Evolutionary conservation across 1,284 basidiomycete species (phyloP).

Genomic region (Schizopora paradoxa): DNA sequence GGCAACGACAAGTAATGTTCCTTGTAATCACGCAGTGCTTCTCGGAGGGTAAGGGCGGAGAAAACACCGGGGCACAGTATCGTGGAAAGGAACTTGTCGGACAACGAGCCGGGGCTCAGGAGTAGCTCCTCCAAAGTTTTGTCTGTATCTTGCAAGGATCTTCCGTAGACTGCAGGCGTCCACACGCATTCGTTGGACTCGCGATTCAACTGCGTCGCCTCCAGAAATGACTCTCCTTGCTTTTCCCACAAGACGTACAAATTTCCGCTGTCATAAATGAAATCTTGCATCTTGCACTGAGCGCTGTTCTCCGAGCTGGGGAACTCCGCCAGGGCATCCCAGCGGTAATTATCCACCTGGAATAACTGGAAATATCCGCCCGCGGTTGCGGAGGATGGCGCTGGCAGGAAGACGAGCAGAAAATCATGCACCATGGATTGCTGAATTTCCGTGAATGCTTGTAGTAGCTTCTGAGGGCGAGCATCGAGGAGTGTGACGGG

Average conservation of each 20-base stretch:
- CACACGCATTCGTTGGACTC: slow-evolving; percentile 38
- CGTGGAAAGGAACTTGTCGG: slow-evolving; percentile 75
- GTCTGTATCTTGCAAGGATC: slow-evolving; percentile 76
- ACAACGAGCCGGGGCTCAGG: slow-evolving; percentile 62
- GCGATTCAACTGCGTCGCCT: slow-evolving; percentile 38
- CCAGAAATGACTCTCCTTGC: slow-evolving; percentile 69
- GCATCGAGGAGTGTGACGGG: slow-evolving; percentile 48
- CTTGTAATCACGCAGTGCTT: slow-evolving; percentile 78
- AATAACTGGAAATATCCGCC: slow-evolving; percentile 70
- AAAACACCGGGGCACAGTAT: slow-evolving; percentile 85
- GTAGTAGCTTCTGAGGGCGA: slow-evolving; percentile 55
- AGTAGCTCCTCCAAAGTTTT: slow-evolving; percentile 81
- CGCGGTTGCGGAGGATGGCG: slow-evolving; percentile 50
- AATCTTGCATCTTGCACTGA: slow-evolving; percentile 72
- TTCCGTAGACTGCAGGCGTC: slow-evolving; percentile 50
- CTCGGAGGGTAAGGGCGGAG: slow-evolving; percentile 72
- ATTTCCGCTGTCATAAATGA: slow-evolving; percentile 46
- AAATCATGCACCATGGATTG: slow-evolving; percentile 18
- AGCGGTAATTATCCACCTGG: slow-evolving; percentile 45
- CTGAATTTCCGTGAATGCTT: slow-evolving; percentile 47
- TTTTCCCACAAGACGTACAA: slow-evolving; percentile 72
- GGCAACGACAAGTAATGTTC: slow-evolving; percentile 64
- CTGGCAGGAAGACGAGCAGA: slow-evolving; percentile 63
- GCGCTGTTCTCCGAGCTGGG: slow-evolving; percentile 53
- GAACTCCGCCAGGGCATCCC: slow-evolving; percentile 50